Conservation (phyloP, 371 early-diverging fungal species). For the Mortierella sp. region DNA sequence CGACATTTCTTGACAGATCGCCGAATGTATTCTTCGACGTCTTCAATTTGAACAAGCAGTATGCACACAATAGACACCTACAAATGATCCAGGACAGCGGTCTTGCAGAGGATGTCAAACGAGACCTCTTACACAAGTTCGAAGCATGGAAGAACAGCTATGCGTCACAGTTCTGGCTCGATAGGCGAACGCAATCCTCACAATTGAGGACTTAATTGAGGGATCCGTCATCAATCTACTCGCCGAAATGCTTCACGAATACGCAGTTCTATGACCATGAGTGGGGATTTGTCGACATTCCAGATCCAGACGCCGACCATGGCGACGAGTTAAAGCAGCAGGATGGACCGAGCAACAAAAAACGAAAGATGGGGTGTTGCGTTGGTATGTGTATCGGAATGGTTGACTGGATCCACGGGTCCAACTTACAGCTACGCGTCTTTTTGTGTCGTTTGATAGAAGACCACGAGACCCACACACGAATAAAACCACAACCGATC, state of each 20-base stretch:
- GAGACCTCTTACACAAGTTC: slow-evolving; percentile 13
- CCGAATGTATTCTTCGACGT: slow-evolving; percentile 17
- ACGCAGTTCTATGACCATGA: too few species aligned
- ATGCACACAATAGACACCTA: slow-evolving; percentile 18
- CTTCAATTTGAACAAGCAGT: slow-evolving; percentile 7
- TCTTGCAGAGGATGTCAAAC: slow-evolving; percentile 9
- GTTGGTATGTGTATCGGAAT: too few species aligned
- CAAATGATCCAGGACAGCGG: slow-evolving; percentile 12
- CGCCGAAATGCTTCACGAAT: slow-evolving; percentile 19
- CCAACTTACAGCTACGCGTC: too few species aligned
- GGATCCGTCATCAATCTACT: slow-evolving; percentile 8
- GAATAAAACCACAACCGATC: too few species aligned
- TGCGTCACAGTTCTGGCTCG: slow-evolving; percentile 22
- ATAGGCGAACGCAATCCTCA: slow-evolving; percentile 19
- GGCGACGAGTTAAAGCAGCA: too few species aligned
- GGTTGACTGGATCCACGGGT: too few species aligned
- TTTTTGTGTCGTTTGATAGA: too few species aligned
- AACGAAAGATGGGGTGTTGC: too few species aligned
- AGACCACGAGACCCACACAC: too few species aligned
- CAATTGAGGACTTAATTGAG: slow-evolving; percentile 21
- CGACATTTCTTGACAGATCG: slow-evolving; percentile 10
- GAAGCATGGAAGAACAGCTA: slow-evolving; percentile 20
- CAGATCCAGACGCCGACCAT: too few species aligned
- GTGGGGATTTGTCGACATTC: too few species aligned
- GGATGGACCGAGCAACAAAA: too few species aligned